Percentiles rank a stretch among this genome's conserved stretches.
Conservation (phyloP, 129 eudicot genomes). For the Artemisia argyi region DNA sequence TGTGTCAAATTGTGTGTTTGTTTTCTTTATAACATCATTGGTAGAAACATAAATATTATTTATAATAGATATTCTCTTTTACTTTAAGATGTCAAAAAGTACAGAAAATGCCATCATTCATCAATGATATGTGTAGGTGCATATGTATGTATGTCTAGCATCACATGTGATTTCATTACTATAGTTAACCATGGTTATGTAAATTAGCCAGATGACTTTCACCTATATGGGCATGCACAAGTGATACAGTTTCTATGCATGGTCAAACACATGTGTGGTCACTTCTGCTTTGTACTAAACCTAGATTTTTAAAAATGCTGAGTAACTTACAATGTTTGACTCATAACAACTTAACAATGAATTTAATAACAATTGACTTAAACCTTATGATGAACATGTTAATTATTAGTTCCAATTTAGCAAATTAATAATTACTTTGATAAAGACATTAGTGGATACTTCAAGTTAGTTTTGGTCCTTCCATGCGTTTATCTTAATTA, state of each 20-base stretch:
- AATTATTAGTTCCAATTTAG: no score
- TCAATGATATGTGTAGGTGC: constrained; percentile 57
- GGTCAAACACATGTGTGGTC: constrained; percentile 24
- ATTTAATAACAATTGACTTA: neutral
- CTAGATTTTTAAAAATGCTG: neutral
- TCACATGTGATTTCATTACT: constrained; percentile 29
- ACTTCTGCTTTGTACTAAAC: constrained; percentile 5
- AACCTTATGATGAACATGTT: neutral
- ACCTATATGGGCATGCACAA: constrained; percentile 33
- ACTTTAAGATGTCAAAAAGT: constrained; percentile 36
- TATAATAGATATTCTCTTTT: constrained; percentile 27
- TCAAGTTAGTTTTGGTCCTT: neutral
- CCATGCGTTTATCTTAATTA: neutral
- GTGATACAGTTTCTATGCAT: constrained; percentile 27
- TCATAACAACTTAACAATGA: neutral
- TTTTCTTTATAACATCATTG: constrained; percentile 12
- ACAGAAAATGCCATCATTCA: constrained; percentile 75
- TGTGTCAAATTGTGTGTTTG: constrained; percentile 12
- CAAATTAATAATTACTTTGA: no score
- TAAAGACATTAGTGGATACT: no score
- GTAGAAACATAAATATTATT: neutral
- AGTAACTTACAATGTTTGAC: neutral
- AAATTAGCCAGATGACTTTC: constrained; percentile 23
- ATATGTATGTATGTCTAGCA: constrained; percentile 29
- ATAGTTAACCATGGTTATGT: constrained; percentile 40